Percentiles rank a stretch among this genome's conserved stretches.
These are phyloP conservation scores for Penicillium sp. DNA, from an alignment of 2,329 filamentous ascomycete genomes.

Conservation along the genomic window DNA sequence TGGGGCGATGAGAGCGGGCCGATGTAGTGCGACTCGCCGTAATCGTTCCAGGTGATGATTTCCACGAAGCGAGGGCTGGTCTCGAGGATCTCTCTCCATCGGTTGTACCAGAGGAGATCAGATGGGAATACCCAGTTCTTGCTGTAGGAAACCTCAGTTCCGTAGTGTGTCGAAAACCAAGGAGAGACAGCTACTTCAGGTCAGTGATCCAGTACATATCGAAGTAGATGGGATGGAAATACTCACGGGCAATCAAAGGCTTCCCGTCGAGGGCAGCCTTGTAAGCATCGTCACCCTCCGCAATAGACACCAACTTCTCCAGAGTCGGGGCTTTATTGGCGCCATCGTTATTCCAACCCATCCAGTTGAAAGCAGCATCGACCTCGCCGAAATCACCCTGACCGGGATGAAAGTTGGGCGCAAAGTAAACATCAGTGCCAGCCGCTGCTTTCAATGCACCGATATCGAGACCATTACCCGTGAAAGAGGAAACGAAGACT, in stretches of 20 bases:
- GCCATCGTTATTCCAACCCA: constrained; percentile 46
- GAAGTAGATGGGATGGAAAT: neutral
- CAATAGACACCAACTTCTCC: constrained; percentile 44
- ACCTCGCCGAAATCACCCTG: constrained; percentile 40
- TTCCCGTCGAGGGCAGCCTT: constrained; percentile 38
- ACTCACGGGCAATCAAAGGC: constrained; percentile 52
- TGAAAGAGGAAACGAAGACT: constrained; percentile 58
- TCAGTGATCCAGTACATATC: neutral
- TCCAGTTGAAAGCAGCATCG: constrained; percentile 49
- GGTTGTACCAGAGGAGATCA: constrained; percentile 48
- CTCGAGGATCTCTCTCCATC: constrained; percentile 45
- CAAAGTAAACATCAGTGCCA: constrained; percentile 50
- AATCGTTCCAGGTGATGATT: constrained; percentile 54
- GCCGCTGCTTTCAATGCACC: constrained; percentile 45
- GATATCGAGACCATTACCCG: constrained; percentile 51
- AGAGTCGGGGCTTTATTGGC: constrained; percentile 53
- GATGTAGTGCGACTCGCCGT: constrained; percentile 59
- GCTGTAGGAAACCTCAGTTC: constrained; percentile 46
- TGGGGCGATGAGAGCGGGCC: constrained; percentile 49
- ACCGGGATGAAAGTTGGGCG: constrained; percentile 53
- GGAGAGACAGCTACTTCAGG: constrained; percentile 41
- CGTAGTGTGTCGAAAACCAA: constrained; percentile 57
- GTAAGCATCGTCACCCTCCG: constrained; percentile 39
- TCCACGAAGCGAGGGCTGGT: constrained; percentile 52
- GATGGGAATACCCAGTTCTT: constrained; percentile 56